These are phyloP conservation scores for Yamadazyma philogaea DNA, from an alignment of 805 yeast genomes.

Conservation along the genomic window DNA sequence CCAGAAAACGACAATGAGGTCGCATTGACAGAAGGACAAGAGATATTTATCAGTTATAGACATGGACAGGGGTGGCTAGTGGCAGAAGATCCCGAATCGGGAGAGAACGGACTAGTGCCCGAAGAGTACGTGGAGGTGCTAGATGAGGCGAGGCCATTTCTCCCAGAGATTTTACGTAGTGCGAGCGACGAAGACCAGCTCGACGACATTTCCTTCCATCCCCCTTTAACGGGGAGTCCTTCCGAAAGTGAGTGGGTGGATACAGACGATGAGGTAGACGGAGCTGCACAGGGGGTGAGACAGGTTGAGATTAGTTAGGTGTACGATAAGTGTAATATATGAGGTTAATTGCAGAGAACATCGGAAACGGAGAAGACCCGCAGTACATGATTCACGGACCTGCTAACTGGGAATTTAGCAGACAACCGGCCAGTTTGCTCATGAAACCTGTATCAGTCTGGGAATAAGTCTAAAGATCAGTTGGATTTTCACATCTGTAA, in stretches of 20 bases:
- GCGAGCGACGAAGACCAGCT: neutral
- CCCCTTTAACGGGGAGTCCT: neutral
- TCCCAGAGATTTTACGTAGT: conserved; percentile 16
- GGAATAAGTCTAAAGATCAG: too few species aligned
- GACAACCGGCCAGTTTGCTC: too few species aligned
- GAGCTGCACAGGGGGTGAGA: neutral
- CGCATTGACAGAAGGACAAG: conserved; percentile 72
- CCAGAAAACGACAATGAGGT: conserved; percentile 96
- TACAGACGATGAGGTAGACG: conserved; percentile 18
- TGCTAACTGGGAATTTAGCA: too few species aligned
- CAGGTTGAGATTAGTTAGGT: neutral
- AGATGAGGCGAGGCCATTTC: conserved; percentile 41
- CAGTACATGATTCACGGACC: too few species aligned
- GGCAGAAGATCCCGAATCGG: conserved; percentile 73
- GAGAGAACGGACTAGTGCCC: conserved; percentile 89
- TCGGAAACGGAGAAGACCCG: neutral
- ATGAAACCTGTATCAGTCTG: too few species aligned
- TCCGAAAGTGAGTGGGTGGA: conserved; percentile 21
- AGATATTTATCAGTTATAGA: conserved; percentile 79
- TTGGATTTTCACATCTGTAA: too few species aligned
- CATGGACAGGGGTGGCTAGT: conserved; percentile 99
- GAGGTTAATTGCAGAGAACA: neutral
- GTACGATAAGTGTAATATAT: neutral
- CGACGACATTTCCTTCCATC: neutral
- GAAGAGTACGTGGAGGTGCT: conserved; percentile 80